These are phyloP conservation scores for Chloris gayana DNA, from an alignment of 176 grass and related monocot genomes.

Conservation along the genomic window DNA sequence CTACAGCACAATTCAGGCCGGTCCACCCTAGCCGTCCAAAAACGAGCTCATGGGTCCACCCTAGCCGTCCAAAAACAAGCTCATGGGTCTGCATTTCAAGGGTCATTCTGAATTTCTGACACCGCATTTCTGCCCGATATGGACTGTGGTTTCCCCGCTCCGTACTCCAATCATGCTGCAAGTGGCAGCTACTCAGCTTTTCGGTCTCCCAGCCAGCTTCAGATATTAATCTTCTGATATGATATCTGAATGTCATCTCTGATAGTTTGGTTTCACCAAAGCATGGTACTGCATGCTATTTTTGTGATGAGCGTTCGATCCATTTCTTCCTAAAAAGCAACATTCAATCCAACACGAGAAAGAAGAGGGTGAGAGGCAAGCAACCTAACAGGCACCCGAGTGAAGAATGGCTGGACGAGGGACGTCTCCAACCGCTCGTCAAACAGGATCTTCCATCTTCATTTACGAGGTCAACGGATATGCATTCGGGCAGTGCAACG, in stretches of 20 bases:
- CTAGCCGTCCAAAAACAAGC: too few relatives aligned
- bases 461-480: not conserved
- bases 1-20: too few relatives aligned
- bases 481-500: not conserved
- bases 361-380: not conserved
- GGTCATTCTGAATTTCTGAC: not conserved
- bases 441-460: not conserved
- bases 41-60: too few relatives aligned
- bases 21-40: not conserved
- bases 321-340: not conserved
- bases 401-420: not conserved
- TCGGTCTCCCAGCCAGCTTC: not conserved
- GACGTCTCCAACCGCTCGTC: not conserved
- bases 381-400: not conserved
- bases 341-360: not conserved
- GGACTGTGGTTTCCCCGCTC: not conserved
- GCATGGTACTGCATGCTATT: not conserved
- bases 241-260: not conserved
- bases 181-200: not conserved
- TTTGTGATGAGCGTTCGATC: not conserved
- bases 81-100: not conserved
- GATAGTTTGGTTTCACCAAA: conserved; percentile 20
- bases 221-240: not conserved
- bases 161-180: not conserved
- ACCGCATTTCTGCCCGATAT: not conserved